Evolutionary conservation across 129 eudicot genomes (phyloP), one percentile per base, ranked within the genome.

Genomic region (Escallonia herrerae): DNA sequence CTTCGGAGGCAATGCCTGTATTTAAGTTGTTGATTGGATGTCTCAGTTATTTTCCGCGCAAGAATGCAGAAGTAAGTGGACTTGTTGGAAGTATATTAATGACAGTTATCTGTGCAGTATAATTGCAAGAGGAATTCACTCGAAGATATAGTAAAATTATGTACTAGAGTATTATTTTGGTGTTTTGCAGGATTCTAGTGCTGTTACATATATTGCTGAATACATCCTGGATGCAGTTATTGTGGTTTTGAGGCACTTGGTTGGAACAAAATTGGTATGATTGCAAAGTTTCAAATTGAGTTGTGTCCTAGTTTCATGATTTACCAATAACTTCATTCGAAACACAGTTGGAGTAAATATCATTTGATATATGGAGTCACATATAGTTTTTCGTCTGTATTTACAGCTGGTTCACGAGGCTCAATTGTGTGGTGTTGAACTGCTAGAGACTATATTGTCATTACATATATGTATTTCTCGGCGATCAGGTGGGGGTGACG

Each of bases 381-480:
- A 22, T 22, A 22, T 22, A 22, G 33, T 22, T 74, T 67, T 53
- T 60, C 43, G 39, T 60, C 69, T 62, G 43, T 70, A 64, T 49
- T 52, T 55, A 63, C 87, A 94, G 97, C 80, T 74, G 76, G 76
- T 94, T 82, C 80, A 70, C 43, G 97, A 89, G 15, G 93, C 79
- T 58, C 99, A 89, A 64, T 62, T 82, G 59, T 80, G 85, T 15
- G 84, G 87, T 58, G 79, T 84, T 70, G 84, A 84, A 64, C 80
- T 94, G 41, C 54, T 86, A 65, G 87, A 84, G 75, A 70, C 74
- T 63, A 71, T 83, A 46, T 79, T 84, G 68, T 83, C 93, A 43
- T 62, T 76, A 41, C 77, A 60, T 44, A 59, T 70, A 54, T 72
- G 76, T 68, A 66, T 77, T 64, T 53, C 64, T 64, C 75, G 69